Evolutionary conservation across 768 basidiomycete genomes (phyloP).

Genomic region (Mycena latifolia): DNA sequence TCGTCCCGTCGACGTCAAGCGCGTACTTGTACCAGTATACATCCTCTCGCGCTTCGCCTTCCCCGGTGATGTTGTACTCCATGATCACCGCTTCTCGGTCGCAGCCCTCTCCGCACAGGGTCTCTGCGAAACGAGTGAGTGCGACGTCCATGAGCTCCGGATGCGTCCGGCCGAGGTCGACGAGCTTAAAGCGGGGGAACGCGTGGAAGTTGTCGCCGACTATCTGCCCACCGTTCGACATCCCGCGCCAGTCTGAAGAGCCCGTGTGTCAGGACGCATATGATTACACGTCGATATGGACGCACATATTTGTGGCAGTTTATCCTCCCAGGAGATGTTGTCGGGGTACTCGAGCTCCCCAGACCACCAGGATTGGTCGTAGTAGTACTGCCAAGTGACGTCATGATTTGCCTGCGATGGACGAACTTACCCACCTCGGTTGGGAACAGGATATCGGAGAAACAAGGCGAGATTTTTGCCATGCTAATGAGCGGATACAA

Average conservation of each 20-base stretch:
- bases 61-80: constrained; percentile 4
- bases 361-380: no score
- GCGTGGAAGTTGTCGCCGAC: constrained; percentile 13
- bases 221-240: constrained; percentile 12
- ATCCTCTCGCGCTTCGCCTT: background rate
- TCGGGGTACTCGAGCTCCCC: no score
- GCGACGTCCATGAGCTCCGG: constrained; percentile 14
- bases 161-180: background rate
- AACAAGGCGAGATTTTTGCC: constrained; percentile 24
- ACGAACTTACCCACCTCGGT: constrained; percentile 3
- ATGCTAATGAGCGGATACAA: constrained; percentile 26
- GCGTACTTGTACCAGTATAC: constrained; percentile 1
- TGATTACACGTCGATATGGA: no score
- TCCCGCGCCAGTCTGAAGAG: constrained; percentile 33
- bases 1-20: constrained; percentile 16
- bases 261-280: no score
- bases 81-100: background rate
- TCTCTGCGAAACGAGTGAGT: background rate
- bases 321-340: no score
- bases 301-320: no score
- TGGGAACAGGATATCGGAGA: constrained; percentile 20
- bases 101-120: constrained; percentile 1
- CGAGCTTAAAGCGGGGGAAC: constrained; percentile 24
- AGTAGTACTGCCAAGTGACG: no score
- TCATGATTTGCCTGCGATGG: background rate